Evolutionary conservation across 208 protist species (phyloP), one percentile per base, ranked within the genome.

Genomic region (Kentomonas sorsogonicus): DNA sequence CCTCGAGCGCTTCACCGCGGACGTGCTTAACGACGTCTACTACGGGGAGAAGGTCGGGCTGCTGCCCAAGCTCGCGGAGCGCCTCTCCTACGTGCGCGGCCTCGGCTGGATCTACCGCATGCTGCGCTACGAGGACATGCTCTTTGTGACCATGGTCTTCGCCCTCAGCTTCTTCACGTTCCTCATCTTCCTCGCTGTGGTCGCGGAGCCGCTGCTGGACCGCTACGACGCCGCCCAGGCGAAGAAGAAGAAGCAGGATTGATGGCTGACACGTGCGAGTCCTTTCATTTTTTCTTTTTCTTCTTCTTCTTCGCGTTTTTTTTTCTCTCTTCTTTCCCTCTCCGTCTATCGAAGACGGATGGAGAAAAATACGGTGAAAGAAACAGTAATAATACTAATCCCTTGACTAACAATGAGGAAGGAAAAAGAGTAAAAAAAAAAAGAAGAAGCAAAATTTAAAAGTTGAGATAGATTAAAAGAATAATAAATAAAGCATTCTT

Each of bases 71-170:
- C 31, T 80, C 1, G 77, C 88, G 0, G 84, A 95, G 64, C 66
- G 45, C 22, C 48, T 93, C 40, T 70, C 79, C 2, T 56, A 72
- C 43, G 60, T 86, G 25, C 80, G 69, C 0, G 73, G 63, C 9
- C 69, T 87, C 22, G 56, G 55, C 9, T 41, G 16, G 10, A 25
- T 91, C 3, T 88, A 94, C 72, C 33, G 58, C 20, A 23, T 63
- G 15, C 55, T 91, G 2, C 56, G 65, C 23, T 91, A 90, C 59
- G 81, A 94, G 15, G 87, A 94, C 47, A 72, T 70, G 9, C 60
- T 82, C 15, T 84, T 94, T 34, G 65, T 91, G 10, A 40, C 68
- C 6, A 67, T 87, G 18, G 47, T 86, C 11, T 73, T 72, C 47
- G 72, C 72, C 1, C 41, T 81, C n/a, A 25, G 55, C 7, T 86